These are phyloP conservation scores for Calonectria pseudoturangicola DNA, from an alignment of 2,329 filamentous ascomycete genomes.

Conservation along the genomic window DNA sequence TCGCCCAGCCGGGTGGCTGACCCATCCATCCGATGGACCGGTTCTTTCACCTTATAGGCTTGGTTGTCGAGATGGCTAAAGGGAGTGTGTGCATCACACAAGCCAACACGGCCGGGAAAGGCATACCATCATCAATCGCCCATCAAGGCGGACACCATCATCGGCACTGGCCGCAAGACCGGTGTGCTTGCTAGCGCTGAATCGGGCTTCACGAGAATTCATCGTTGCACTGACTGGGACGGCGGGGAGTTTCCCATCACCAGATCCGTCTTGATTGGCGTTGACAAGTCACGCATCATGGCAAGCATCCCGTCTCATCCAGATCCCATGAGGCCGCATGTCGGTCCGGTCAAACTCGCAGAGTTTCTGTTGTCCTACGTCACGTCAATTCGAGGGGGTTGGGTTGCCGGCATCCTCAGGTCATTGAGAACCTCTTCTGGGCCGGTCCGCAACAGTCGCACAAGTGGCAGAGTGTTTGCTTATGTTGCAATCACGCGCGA, in stretches of 20 bases:
- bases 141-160: constrained; percentile 33
- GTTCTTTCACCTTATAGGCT: constrained; percentile 30
- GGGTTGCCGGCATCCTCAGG: neutral
- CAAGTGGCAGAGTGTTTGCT: neutral
- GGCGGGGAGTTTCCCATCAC: constrained; percentile 38
- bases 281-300: constrained; percentile 33
- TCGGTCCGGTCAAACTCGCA: constrained; percentile 21
- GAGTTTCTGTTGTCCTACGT: constrained; percentile 7
- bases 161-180: constrained; percentile 42
- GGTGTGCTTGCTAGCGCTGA: constrained; percentile 39
- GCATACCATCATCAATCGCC: neutral
- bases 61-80: constrained; percentile 30
- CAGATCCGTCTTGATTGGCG: constrained; percentile 27
- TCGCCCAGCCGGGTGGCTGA: constrained; percentile 24
- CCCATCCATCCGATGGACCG: neutral
- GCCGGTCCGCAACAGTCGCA: constrained; percentile 17
- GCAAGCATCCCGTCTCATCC: constrained; percentile 2
- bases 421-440: constrained; percentile 1
- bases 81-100: constrained; percentile 49
- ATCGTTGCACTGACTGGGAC: constrained; percentile 35
- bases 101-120: neutral
- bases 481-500: neutral
- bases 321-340: constrained; percentile 6
- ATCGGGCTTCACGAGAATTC: constrained; percentile 37
- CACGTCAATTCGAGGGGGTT: neutral